Percentiles rank a stretch among this genome's conserved stretches.
phyloP scores from a whole-genome alignment of 345 rosid species.

The Citrus hindsii region DNA sequence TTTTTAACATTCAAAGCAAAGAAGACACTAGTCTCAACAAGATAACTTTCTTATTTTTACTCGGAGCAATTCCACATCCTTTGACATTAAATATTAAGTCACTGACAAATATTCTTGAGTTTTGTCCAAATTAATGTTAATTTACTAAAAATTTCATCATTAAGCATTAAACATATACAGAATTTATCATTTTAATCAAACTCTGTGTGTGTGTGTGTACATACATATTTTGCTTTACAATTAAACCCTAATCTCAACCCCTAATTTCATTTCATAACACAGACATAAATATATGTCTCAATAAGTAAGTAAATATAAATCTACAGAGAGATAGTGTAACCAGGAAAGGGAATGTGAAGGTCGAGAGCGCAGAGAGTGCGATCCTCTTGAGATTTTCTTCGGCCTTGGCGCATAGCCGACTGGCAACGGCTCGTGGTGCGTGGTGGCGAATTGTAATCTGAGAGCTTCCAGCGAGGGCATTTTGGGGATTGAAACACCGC shows the following conservation, averaged over 20 bases:
- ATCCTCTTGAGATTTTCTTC: slow-evolving; percentile 73
- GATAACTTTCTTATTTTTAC: not conserved
- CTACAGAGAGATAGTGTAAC: slow-evolving; percentile 25
- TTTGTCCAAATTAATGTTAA: too few species aligned
- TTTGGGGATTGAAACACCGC: slow-evolving; percentile 81
- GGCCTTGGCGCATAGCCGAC: slow-evolving; percentile 64
- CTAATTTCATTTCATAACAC: not conserved
- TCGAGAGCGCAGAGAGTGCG: slow-evolving; percentile 78
- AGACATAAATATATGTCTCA: not conserved
- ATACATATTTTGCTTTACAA: not conserved
- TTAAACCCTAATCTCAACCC: not conserved
- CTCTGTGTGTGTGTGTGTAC: too few species aligned
- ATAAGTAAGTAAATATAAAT: not conserved
- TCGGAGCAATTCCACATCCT: not conserved
- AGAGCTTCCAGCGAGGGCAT: slow-evolving; percentile 89
- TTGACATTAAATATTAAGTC: too few species aligned
- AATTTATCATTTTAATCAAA: not conserved
- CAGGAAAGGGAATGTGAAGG: slow-evolving; percentile 74
- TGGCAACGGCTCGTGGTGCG: slow-evolving; percentile 53
- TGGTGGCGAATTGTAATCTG: slow-evolving; percentile 29
- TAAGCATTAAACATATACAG: not conserved
- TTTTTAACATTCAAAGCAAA: too few species aligned
- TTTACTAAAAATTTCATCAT: not conserved
- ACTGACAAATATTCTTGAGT: too few species aligned
- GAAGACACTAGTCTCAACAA: not conserved